A percentile compares a stretch with the other conserved stretches of the same genome.
These are phyloP conservation scores for Solanum hybrid DNA, from an alignment of 305 asterid genomes.

Conservation along the genomic window DNA sequence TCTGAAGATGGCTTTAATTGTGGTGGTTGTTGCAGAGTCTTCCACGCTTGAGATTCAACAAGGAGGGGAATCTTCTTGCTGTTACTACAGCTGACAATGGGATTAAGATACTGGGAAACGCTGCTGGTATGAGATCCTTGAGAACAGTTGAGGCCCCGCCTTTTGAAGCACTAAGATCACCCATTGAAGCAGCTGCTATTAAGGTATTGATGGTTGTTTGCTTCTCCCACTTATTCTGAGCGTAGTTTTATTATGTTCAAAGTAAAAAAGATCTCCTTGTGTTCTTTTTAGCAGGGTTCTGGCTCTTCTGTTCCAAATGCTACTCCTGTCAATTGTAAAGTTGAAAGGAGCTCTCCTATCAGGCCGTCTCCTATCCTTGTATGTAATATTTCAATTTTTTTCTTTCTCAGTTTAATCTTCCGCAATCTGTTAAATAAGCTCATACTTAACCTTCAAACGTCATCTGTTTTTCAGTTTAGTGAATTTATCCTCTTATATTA, in stretches of 20 bases:
- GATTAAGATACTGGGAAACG: constrained; percentile 79
- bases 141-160: constrained; percentile 62
- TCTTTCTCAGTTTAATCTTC: background rate
- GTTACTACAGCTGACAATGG: constrained; percentile 88
- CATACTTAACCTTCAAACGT: background rate
- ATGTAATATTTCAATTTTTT: constrained; percentile 20
- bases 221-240: constrained; percentile 6
- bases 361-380: constrained; percentile 87
- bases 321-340: constrained; percentile 71
- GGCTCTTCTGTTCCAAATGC: constrained; percentile 69
- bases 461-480: background rate
- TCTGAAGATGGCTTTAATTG: background rate
- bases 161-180: constrained; percentile 75
- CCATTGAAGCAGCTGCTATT: constrained; percentile 68
- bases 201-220: constrained; percentile 39
- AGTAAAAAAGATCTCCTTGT: constrained; percentile 6
- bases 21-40: constrained; percentile 42
- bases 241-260: background rate
- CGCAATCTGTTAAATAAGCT: background rate
- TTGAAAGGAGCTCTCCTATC: constrained; percentile 95
- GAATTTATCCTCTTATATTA: background rate
- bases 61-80: constrained; percentile 93
- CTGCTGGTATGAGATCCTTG: constrained; percentile 77
- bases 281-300: constrained; percentile 49
- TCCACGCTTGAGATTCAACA: constrained; percentile 89